These are phyloP conservation scores for Typha latifolia DNA, from an alignment of 176 grass and related monocot genomes.

Conservation along the genomic window DNA sequence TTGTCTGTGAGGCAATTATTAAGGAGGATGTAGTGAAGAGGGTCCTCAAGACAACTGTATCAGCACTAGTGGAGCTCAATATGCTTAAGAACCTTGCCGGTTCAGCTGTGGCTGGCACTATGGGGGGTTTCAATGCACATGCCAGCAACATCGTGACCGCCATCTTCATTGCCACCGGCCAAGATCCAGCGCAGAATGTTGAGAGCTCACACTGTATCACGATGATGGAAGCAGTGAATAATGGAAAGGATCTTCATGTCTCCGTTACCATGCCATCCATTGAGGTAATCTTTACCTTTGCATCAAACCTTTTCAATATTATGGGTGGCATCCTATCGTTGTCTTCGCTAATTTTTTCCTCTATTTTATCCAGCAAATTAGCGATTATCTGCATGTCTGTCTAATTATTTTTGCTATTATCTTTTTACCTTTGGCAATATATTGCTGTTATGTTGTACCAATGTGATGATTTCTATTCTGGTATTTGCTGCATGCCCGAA, in stretches of 20 bases:
- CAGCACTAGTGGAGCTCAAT: constrained; percentile 8
- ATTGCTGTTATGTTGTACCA: too few relatives aligned
- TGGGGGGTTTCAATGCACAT: constrained; percentile 26
- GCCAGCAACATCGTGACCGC: constrained; percentile 20
- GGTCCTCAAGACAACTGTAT: constrained; percentile 17
- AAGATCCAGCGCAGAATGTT: constrained; percentile 15
- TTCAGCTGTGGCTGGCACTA: constrained; percentile 11
- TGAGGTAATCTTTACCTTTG: too few relatives aligned
- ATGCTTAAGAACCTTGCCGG: constrained; percentile 17
- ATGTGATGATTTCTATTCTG: too few relatives aligned
- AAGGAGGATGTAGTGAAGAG: constrained; percentile 15
- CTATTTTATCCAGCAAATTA: too few relatives aligned
- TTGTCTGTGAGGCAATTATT: constrained; percentile 13
- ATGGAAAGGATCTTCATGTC: constrained; percentile 11
- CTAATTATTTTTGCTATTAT: too few relatives aligned
- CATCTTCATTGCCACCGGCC: constrained; percentile 17
- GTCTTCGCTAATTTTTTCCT: too few relatives aligned
- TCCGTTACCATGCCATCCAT: constrained; percentile 13
- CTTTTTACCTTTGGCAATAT: too few relatives aligned
- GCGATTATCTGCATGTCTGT: too few relatives aligned
- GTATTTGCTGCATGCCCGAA: too few relatives aligned
- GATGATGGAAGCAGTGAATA: constrained; percentile 16
- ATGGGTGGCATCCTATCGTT: too few relatives aligned
- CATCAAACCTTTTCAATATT: too few relatives aligned
- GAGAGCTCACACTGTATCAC: constrained; percentile 23